These are phyloP conservation scores for Symbiodinium pilosum DNA, from an alignment of 73 alveolate genomes.

Conservation along the genomic window DNA sequence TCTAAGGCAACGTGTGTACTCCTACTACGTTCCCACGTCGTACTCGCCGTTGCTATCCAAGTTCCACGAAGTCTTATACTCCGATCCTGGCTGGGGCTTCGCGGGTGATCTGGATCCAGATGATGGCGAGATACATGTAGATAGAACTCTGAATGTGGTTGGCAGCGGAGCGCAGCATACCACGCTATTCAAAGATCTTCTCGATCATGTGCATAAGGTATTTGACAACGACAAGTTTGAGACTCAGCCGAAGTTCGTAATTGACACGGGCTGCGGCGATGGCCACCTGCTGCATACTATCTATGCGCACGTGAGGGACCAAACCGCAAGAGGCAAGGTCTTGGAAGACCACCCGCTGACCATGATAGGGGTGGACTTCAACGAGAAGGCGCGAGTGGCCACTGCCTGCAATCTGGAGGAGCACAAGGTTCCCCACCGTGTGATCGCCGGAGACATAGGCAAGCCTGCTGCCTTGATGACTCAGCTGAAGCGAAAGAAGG, in stretches of 20 bases:
- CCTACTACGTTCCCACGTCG: constrained; percentile 65
- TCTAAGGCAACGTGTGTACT: constrained; percentile 11
- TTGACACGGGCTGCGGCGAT: constrained; percentile 74
- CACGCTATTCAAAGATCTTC: constrained; percentile 21
- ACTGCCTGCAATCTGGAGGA: constrained; percentile 51
- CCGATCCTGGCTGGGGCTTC: constrained; percentile 40
- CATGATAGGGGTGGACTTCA: constrained; percentile 66
- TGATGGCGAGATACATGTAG: constrained; percentile 40
- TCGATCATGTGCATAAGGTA: constrained; percentile 17
- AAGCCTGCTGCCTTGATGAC: constrained; percentile 28
- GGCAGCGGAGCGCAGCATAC: constrained; percentile 78
- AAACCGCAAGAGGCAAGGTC: constrained; percentile 44
- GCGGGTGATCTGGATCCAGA: not conserved
- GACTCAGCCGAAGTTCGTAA: constrained; percentile 43
- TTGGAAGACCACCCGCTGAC: constrained; percentile 35
- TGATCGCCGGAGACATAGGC: constrained; percentile 59
- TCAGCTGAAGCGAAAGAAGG: constrained; percentile 61
- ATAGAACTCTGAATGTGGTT: constrained; percentile 40
- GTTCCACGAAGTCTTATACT: constrained; percentile 10
- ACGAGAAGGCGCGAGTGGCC: constrained; percentile 53
- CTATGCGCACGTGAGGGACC: constrained; percentile 31
- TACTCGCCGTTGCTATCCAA: constrained; percentile 23
- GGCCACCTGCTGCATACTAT: constrained; percentile 38
- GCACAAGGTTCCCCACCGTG: constrained; percentile 34
- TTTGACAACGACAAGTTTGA: constrained; percentile 41